Percentiles rank a stretch among this genome's conserved stretches.
Evolutionary conservation across 768 basidiomycete species (phyloP).

Genomic region (Tricholoma furcatifolium): DNA sequence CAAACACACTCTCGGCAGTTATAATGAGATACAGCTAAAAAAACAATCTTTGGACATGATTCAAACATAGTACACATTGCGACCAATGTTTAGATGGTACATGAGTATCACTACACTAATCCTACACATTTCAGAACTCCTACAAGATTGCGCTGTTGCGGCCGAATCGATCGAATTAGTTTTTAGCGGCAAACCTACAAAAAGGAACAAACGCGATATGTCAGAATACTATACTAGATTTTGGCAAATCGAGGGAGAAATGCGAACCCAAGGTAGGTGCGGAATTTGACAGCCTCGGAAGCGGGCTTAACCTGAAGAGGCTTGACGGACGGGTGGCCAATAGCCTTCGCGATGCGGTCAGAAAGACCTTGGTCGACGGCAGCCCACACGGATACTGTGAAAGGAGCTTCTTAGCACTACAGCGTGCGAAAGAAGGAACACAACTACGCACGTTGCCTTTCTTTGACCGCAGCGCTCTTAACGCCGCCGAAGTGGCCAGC

Average conservation of each 20-base stretch:
- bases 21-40: too few relatives aligned
- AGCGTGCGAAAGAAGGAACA: background rate
- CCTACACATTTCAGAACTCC: too few relatives aligned
- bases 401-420: background rate
- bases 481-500: slow-evolving; percentile 59
- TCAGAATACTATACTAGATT: slow-evolving; percentile 12
- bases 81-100: too few relatives aligned
- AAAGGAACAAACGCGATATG: slow-evolving; percentile 6
- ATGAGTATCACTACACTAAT: too few relatives aligned
- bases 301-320: slow-evolving; percentile 67
- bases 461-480: slow-evolving; percentile 60
- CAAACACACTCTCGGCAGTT: too few relatives aligned
- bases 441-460: slow-evolving; percentile 58
- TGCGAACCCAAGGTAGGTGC: slow-evolving; percentile 35
- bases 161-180: background rate
- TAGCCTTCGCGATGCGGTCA: slow-evolving; percentile 74
- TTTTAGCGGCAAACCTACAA: slow-evolving; percentile 12
- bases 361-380: slow-evolving; percentile 74
- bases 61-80: too few relatives aligned
- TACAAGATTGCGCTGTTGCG: too few relatives aligned
- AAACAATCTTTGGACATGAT: too few relatives aligned
- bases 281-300: slow-evolving; percentile 53
- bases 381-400: slow-evolving; percentile 77
- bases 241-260: slow-evolving; percentile 9
- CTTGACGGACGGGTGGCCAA: slow-evolving; percentile 55